Evolutionary conservation across 2,329 filamentous ascomycete genomes (phyloP).

Genomic region (Talaromyces atroroseus): DNA sequence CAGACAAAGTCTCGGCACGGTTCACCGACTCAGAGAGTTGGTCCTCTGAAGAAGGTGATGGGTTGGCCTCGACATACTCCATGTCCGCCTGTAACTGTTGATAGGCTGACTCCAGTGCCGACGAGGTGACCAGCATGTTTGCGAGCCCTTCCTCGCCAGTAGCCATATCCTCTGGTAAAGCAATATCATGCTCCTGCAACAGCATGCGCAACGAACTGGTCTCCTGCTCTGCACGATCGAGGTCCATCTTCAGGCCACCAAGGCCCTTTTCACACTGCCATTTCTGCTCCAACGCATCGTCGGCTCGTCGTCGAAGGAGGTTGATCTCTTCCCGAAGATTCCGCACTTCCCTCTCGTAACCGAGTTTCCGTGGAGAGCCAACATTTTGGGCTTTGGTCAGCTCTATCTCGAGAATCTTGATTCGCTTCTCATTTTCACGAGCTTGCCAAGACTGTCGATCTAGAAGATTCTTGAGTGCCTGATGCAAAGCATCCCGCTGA

Average conservation of each 20-base stretch:
- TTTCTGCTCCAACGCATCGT: conserved; percentile 91
- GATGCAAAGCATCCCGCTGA: conserved; percentile 87
- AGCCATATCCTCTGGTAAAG: conserved; percentile 58
- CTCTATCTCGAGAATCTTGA: conserved; percentile 70
- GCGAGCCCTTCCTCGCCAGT: conserved; percentile 39
- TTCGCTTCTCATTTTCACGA: conserved; percentile 74
- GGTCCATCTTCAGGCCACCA: conserved; percentile 85
- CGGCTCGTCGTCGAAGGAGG: conserved; percentile 74
- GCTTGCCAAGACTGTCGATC: conserved; percentile 81
- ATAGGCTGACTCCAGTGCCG: conserved; percentile 69
- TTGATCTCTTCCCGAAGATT: conserved; percentile 79
- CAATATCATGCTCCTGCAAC: conserved; percentile 75
- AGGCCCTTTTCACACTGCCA: conserved; percentile 93
- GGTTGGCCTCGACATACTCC: conserved; percentile 62
- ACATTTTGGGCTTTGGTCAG: conserved; percentile 64
- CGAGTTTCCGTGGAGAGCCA: conserved; percentile 62
- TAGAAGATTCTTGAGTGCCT: conserved; percentile 76
- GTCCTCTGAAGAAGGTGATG: conserved; percentile 66
- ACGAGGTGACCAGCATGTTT: conserved; percentile 56
- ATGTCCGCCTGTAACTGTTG: conserved; percentile 64
- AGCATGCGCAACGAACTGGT: conserved; percentile 75
- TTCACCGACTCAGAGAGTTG: conserved; percentile 37
- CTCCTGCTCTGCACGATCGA: conserved; percentile 91
- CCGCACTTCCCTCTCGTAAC: conserved; percentile 78
- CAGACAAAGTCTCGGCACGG: conserved; percentile 72